A percentile compares a stretch with the other conserved stretches of the same genome.
Conservation (phyloP, 768 basidiomycete species). For the Mycena rebaudengoi region DNA sequence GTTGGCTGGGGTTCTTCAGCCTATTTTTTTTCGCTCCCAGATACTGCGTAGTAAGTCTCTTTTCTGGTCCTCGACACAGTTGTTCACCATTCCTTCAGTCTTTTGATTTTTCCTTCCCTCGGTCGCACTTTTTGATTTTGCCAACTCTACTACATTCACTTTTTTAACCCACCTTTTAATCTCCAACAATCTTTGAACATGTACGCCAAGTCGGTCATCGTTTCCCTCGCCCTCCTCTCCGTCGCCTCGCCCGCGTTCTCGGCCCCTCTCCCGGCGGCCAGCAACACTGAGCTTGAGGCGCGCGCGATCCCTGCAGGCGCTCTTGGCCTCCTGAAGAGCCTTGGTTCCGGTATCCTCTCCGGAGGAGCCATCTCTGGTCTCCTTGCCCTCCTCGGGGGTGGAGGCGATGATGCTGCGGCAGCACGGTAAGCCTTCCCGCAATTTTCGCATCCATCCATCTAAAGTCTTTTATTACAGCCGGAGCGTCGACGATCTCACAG, state of each 20-base stretch:
- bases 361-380: not conserved
- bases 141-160: not conserved
- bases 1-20: no score
- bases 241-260: not conserved
- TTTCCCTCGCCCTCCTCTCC: not conserved
- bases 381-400: not conserved
- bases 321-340: not conserved
- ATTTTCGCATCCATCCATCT: no score
- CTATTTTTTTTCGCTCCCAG: no score
- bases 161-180: not conserved
- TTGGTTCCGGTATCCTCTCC: not conserved
- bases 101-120: no score
- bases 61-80: no score
- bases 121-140: no score
- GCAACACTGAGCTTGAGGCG: not conserved
- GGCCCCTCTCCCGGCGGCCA: not conserved
- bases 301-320: not conserved
- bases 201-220: not conserved
- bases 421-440: no score
- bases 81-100: no score
- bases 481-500: no score
- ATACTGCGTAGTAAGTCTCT: no score
- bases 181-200: not conserved
- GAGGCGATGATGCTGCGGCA: no score
- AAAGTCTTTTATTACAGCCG: no score